These are phyloP conservation scores for Didymella pomorum DNA, from an alignment of 2,329 filamentous ascomycete genomes.

Conservation along the genomic window DNA sequence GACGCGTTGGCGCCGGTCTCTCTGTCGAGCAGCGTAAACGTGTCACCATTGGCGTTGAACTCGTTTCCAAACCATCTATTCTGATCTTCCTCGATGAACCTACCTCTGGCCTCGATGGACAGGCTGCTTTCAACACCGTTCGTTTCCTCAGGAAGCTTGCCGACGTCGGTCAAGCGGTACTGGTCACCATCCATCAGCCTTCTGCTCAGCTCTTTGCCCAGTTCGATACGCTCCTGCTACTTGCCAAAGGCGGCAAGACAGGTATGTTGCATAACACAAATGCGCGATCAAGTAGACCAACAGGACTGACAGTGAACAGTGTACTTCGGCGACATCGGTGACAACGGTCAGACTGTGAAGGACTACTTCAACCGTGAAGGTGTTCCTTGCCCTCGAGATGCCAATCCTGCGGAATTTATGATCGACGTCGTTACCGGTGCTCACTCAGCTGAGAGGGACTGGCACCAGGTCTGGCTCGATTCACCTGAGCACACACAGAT, in stretches of 20 bases:
- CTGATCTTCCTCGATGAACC: constrained; percentile 79
- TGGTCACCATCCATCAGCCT: constrained; percentile 88
- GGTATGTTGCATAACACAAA: too few relatives aligned
- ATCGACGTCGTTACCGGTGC: constrained; percentile 70
- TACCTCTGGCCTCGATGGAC: constrained; percentile 73
- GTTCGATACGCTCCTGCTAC: constrained; percentile 79
- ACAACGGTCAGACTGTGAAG: constrained; percentile 71
- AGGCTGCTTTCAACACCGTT: constrained; percentile 74
- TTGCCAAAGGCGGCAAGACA: constrained; percentile 77
- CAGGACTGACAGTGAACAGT: too few relatives aligned
- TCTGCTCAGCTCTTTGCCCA: constrained; percentile 82
- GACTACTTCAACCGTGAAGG: constrained; percentile 60
- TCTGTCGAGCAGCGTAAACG: constrained; percentile 58
- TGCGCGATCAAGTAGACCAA: too few relatives aligned
- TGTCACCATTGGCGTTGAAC: constrained; percentile 65
- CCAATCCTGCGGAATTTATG: constrained; percentile 74
- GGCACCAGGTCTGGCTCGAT: constrained; percentile 51
- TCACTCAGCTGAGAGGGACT: constrained; percentile 33
- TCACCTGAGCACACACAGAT: constrained; percentile 46
- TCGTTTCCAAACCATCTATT: constrained; percentile 69
- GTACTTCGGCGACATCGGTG: constrained; percentile 82
- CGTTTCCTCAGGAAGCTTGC: constrained; percentile 75
- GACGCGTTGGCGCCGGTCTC: constrained; percentile 33
- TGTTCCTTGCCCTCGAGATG: constrained; percentile 61
- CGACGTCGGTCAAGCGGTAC: constrained; percentile 77